phyloP scores from a whole-genome alignment of 192 early-diverging fungal genomes.

The Phlyctochytrium planicorne region DNA sequence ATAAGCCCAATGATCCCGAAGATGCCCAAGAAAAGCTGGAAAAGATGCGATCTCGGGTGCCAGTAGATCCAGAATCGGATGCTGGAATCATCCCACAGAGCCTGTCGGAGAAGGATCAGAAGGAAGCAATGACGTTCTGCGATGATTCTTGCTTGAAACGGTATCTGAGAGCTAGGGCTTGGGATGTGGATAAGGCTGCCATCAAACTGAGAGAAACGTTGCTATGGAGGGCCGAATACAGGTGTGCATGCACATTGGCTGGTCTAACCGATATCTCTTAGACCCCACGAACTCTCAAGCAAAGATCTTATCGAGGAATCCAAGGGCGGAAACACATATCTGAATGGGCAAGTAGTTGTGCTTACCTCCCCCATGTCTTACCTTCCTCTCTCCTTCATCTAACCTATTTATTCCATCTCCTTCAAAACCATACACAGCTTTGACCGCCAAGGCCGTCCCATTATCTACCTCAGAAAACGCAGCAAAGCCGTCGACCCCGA shows the following conservation, averaged over 20 bases:
- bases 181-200: neutral
- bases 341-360: neutral
- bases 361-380: neutral
- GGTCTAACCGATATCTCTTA: no score
- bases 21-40: neutral
- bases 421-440: neutral
- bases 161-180: neutral
- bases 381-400: neutral
- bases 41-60: neutral
- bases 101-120: neutral
- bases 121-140: neutral
- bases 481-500: slow-evolving; percentile 8
- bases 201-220: neutral
- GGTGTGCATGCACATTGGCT: neutral
- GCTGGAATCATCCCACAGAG: neutral
- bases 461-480: slow-evolving; percentile 26
- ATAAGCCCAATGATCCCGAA: neutral
- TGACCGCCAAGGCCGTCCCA: slow-evolving; percentile 8
- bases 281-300: no score
- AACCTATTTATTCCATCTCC: neutral
- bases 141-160: neutral
- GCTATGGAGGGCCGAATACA: neutral
- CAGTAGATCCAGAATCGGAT: neutral
- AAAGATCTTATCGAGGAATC: neutral
- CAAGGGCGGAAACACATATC: neutral